A percentile compares a stretch with the other conserved stretches of the same genome.
Evolutionary conservation across 2,329 filamentous ascomycete species (phyloP).

Genomic region (Aquanectria penicillioides): DNA sequence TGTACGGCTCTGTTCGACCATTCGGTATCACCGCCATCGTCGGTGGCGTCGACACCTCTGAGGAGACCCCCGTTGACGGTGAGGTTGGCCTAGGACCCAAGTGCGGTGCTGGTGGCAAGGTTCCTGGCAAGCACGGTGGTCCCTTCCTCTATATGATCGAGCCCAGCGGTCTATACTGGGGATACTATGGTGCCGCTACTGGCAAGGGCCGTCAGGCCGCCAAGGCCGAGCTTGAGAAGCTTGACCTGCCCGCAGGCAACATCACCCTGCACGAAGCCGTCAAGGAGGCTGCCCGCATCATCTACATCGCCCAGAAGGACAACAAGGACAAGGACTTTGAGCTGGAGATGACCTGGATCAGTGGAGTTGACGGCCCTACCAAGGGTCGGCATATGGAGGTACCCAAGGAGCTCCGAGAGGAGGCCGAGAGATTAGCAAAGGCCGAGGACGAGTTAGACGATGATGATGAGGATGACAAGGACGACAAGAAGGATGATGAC

Average conservation of each 20-base stretch:
- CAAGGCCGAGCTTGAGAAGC: constrained; percentile 98
- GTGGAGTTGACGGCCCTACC: constrained; percentile 82
- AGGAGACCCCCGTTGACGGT: constrained; percentile 86
- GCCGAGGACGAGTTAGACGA: constrained; percentile 89
- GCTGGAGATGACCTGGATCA: constrained; percentile 99
- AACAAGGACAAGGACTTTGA: constrained; percentile 99
- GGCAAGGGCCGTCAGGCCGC: constrained; percentile 97
- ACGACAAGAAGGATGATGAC: constrained; percentile 71
- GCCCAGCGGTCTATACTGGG: constrained; percentile 97
- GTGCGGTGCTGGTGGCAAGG: constrained; percentile 85
- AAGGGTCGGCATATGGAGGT: constrained; percentile 95
- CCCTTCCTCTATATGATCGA: constrained; percentile 99
- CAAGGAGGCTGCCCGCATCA: constrained; percentile 96
- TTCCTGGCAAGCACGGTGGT: constrained; percentile 79
- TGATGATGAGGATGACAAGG: constrained; percentile 70
- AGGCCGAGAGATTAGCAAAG: constrained; percentile 93
- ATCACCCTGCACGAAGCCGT: constrained; percentile 87
- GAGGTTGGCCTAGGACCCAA: constrained; percentile 86
- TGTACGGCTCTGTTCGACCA: constrained; percentile 95
- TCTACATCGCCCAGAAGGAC: constrained; percentile 97
- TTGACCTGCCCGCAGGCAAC: constrained; percentile 82
- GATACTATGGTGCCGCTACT: constrained; percentile 97
- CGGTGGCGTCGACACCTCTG: constrained; percentile 91
- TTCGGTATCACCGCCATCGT: constrained; percentile 97
- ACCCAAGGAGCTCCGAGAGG: constrained; percentile 87